Percentiles rank a stretch among this genome's conserved stretches.
Conservation (phyloP, 2,329 filamentous ascomycete species). For the Pyrenochaeta sp. region DNA sequence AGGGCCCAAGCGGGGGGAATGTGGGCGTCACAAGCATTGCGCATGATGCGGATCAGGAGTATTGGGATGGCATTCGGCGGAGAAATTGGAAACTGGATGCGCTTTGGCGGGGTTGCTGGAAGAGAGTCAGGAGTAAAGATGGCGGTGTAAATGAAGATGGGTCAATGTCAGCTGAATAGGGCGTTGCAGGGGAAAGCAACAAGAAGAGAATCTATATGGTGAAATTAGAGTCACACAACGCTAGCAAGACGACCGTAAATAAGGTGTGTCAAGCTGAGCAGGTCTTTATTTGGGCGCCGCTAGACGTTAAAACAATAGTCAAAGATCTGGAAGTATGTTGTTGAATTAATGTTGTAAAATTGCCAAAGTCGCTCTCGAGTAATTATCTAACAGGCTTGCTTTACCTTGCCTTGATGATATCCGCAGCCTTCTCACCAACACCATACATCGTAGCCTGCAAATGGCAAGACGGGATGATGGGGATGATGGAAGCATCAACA, state of each 20-base stretch:
- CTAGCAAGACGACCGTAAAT: too few relatives aligned
- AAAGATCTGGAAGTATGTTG: too few relatives aligned
- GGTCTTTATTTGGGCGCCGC: too few relatives aligned
- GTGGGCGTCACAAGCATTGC: neutral
- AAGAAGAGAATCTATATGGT: too few relatives aligned
- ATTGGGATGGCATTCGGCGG: slow-evolving; percentile 14
- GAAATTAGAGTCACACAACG: too few relatives aligned
- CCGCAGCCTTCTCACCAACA: slow-evolving; percentile 46
- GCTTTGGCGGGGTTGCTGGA: neutral
- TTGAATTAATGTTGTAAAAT: too few relatives aligned
- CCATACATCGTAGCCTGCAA: slow-evolving; percentile 44
- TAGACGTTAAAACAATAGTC: too few relatives aligned
- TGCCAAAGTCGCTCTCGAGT: too few relatives aligned
- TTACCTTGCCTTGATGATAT: slow-evolving; percentile 34
- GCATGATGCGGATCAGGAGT: slow-evolving; percentile 4
- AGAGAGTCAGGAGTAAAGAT: neutral
- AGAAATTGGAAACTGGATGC: slow-evolving; percentile 4
- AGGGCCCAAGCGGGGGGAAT: neutral
- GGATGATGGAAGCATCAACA: slow-evolving; percentile 44
- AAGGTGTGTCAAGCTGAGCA: too few relatives aligned
- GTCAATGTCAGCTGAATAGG: too few relatives aligned
- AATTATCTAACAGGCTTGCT: too few relatives aligned
- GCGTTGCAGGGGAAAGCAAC: too few relatives aligned
- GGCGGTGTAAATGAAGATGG: neutral
- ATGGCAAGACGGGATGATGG: slow-evolving; percentile 39